Base-by-base conservation (phyloP, 495 filamentous ascomycete species). In the Neurospora sp. region DNA sequence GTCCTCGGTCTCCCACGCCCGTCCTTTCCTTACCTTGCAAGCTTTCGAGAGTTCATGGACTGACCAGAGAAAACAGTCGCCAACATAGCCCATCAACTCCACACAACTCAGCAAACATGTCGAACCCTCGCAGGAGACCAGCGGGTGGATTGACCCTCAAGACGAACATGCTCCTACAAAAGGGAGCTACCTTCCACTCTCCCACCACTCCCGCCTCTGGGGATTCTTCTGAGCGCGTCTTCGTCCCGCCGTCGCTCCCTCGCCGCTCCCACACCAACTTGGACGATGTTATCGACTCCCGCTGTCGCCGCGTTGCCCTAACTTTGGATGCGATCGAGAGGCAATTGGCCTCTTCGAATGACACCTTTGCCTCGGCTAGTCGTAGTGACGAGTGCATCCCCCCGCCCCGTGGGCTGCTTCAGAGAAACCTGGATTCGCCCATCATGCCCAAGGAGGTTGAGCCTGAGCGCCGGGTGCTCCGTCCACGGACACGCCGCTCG, bases 121-220 rank as follows among this genome's bases (percentile, higher is more conserved):
- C 84, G 70, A 86, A 86, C 77, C 85, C 85, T 75, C 84, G 85
- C 77, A 83, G 85, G 81, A 83, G 83, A 71, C 81, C 83, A 79
- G 77, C 82, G 74, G 80, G 80, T 74, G 82, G 74, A 72, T 69
- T 85, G 80, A 82, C 80, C 72, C 78, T 85, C 83, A 86, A 86
- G 83, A 87, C 85, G 77, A 84, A 82, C 81, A 77, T 85, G 76
- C 77, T 80, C 73, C 86, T 92, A 77, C 84, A 84, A 79, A 91
- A 90, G 82, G 88, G 88, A 42, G 85, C 87, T 7, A 92, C 90
- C 73, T 92, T 92, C 81, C 86, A 90, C 72, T 85, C 85, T 75
- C 85, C 84, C 72, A 79, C 78, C 66, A 83, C 84, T 54, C 82
- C 85, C 69, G 82, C 83, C 70, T 77, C 81, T 66, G 54, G 54